These are phyloP conservation scores for Calocybe indica DNA, from an alignment of 768 basidiomycete species.

Conservation along the genomic window DNA sequence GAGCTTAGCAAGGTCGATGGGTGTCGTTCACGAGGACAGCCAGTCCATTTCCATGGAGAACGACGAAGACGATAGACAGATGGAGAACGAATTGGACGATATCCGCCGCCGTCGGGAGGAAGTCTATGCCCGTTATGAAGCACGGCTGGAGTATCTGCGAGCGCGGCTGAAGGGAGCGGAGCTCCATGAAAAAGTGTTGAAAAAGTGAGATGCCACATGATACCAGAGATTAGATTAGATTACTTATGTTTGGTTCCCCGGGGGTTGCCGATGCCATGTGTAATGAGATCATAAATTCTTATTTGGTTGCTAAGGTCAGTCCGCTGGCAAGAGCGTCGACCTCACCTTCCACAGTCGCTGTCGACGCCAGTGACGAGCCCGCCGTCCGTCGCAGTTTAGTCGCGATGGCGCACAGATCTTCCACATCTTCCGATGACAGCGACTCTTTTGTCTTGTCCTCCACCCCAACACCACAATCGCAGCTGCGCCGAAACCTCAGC, in stretches of 20 bases:
- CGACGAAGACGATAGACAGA: constrained; percentile 24
- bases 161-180: constrained; percentile 82
- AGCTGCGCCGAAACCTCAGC: constrained; percentile 38
- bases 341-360: not conserved
- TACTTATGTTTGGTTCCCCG: constrained; percentile 11
- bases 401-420: constrained; percentile 11
- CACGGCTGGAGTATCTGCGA: constrained; percentile 71
- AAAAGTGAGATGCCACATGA: constrained; percentile 31
- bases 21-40: constrained; percentile 46
- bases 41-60: constrained; percentile 15
- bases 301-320: constrained; percentile 5
- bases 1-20: too few species aligned
- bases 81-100: constrained; percentile 61
- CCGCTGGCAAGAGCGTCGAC: not conserved
- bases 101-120: constrained; percentile 66
- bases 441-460: constrained; percentile 26
- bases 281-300: constrained; percentile 6
- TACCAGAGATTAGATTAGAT: constrained; percentile 19
- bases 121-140: constrained; percentile 66
- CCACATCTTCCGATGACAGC: constrained; percentile 26
- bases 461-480: constrained; percentile 39
- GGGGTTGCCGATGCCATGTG: constrained; percentile 16
- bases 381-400: constrained; percentile 6
- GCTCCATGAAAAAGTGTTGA: constrained; percentile 74
- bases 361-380: constrained; percentile 2